Conservation (phyloP, 164 flowering plant species). For the Stephania yunnanensis region DNA sequence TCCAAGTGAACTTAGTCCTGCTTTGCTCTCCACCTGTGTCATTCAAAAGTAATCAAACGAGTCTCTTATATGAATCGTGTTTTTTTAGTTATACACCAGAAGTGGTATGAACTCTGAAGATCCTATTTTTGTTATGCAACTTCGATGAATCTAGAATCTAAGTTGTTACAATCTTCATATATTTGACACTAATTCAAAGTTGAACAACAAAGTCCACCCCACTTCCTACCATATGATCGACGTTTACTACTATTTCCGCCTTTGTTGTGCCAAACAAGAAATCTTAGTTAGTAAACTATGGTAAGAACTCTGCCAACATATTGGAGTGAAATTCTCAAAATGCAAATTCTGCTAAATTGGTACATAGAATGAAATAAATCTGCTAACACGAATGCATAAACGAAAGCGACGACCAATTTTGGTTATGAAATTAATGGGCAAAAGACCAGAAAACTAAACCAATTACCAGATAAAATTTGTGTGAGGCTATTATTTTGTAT, state of each 20-base stretch:
- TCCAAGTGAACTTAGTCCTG: conserved; percentile 42
- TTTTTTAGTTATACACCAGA: background rate
- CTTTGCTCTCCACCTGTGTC: conserved; percentile 36
- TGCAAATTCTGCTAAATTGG: background rate
- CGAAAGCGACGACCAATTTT: too few relatives aligned
- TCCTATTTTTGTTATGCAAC: background rate
- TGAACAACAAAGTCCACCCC: background rate
- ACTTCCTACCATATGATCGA: background rate
- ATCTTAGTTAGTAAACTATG: background rate
- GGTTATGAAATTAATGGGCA: background rate
- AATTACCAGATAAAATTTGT: conserved; percentile 24
- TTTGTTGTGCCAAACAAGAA: background rate
- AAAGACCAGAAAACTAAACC: background rate
- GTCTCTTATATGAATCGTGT: background rate
- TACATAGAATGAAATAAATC: background rate
- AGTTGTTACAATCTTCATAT: background rate
- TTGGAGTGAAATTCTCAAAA: background rate
- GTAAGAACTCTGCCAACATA: background rate
- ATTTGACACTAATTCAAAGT: background rate
- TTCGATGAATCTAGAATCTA: background rate
- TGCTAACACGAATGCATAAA: too few relatives aligned
- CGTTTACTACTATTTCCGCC: background rate
- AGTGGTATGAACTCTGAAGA: background rate
- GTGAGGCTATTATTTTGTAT: conserved; percentile 36
- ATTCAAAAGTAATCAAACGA: background rate